Evolutionary conservation across 345 rosid genomes (phyloP).

Genomic region (Eucalyptus decipiens): DNA sequence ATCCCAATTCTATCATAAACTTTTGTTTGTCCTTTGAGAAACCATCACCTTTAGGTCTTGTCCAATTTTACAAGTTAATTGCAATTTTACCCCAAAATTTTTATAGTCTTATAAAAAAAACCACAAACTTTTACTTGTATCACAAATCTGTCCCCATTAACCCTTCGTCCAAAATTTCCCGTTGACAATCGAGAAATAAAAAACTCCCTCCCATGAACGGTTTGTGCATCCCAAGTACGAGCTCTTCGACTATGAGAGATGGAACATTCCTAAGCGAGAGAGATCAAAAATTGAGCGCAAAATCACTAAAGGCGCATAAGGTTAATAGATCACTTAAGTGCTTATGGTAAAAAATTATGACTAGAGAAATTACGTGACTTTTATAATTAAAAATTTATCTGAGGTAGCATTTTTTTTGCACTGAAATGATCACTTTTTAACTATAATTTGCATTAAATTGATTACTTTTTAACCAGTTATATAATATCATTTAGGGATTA

Average conservation of each 20-base stretch:
- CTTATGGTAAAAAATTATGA: accelerated
- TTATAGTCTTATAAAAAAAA: no score
- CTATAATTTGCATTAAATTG: no score
- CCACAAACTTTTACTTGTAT: no score
- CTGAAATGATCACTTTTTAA: accelerated
- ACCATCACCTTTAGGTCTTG: not conserved
- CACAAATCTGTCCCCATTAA: not conserved
- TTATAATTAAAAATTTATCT: no score
- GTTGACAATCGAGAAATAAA: not conserved
- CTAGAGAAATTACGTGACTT: accelerated
- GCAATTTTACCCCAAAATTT: not conserved
- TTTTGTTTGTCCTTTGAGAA: not conserved
- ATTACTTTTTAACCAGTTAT: no score
- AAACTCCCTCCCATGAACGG: no score
- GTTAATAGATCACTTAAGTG: no score
- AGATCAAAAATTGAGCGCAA: not conserved
- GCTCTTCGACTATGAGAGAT: not conserved
- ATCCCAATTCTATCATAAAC: not conserved
- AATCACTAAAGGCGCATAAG: not conserved
- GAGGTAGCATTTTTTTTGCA: accelerated
- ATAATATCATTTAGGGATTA: no score
- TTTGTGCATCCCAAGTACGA: no score
- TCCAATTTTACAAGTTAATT: not conserved
- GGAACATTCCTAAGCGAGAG: not conserved
- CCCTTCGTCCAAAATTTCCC: not conserved